Evolutionary conservation across 140 eudicot species (phyloP).

Genomic region (Anethum foeniculum): DNA sequence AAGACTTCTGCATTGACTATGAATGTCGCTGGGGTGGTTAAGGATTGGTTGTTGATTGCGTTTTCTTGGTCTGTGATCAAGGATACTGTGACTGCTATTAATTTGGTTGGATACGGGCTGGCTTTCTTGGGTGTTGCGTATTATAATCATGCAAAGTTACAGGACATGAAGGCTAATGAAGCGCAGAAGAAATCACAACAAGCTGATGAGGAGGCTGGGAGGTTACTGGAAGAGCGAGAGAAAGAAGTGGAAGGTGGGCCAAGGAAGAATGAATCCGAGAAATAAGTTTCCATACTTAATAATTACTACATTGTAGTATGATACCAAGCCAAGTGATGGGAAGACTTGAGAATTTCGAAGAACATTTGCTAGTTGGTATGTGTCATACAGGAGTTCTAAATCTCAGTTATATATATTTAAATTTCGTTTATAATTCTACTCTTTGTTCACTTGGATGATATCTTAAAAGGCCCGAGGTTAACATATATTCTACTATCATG

Average conservation of each 20-base stretch:
- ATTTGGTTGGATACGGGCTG: conserved; percentile 48
- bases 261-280: conserved; percentile 30
- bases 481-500: background rate
- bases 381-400: background rate
- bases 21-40: conserved; percentile 73
- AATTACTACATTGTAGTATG: background rate
- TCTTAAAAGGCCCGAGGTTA: background rate
- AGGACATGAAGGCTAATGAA: conserved; percentile 59
- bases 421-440: background rate
- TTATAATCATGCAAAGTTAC: conserved; percentile 56
- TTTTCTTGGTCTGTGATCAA: conserved; percentile 75
- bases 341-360: conserved; percentile 5
- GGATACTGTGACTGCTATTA: conserved; percentile 54
- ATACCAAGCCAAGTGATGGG: background rate
- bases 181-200: conserved; percentile 44
- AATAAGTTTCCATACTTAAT: conserved; percentile 16
- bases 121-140: conserved; percentile 62
- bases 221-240: conserved; percentile 48
- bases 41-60: conserved; percentile 70
- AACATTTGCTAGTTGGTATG: background rate
- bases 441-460: background rate
- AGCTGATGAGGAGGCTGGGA: conserved; percentile 53
- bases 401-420: background rate
- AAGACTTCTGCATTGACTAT: conserved; percentile 66
- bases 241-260: conserved; percentile 33